A percentile compares a stretch with the other conserved stretches of the same genome.
phyloP scores from a whole-genome alignment of 2,329 filamentous ascomycete genomes.

The Stagonosporopsis rhizophila region DNA sequence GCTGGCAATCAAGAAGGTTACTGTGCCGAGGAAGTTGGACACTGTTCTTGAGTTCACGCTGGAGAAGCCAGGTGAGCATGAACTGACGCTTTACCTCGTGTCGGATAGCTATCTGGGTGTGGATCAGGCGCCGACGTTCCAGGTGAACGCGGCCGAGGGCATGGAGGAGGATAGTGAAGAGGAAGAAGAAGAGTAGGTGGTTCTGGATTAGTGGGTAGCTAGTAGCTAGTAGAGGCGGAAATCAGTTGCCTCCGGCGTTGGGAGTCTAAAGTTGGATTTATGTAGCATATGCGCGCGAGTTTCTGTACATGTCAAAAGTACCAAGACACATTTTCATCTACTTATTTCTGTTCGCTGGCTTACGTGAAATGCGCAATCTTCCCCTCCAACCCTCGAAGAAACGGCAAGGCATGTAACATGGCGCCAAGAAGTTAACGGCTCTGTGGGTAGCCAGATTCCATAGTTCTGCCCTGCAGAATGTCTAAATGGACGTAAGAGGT shows the following conservation, averaged over 20 bases:
- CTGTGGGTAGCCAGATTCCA: too few species aligned
- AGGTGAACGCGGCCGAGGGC: conserved; percentile 83
- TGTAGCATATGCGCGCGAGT: not conserved
- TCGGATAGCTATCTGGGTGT: conserved; percentile 97
- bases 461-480: too few species aligned
- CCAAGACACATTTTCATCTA: not conserved
- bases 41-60: conserved; percentile 88
- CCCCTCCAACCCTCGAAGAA: too few species aligned
- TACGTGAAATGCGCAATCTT: too few species aligned
- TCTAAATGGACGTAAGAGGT: too few species aligned
- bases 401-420: too few species aligned
- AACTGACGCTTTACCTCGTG: conserved; percentile 92
- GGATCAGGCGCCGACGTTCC: conserved; percentile 92
- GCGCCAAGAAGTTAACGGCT: too few species aligned
- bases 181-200: conserved; percentile 54
- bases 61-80: conserved; percentile 81
- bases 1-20: conserved; percentile 92
- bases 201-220: not conserved
- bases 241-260: not conserved
- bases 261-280: not conserved
- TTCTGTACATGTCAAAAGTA: conserved; percentile 3
- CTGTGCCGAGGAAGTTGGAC: conserved; percentile 78
- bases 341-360: not conserved
- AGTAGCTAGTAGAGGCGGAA: not conserved
- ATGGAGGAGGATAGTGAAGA: conserved; percentile 95